These are phyloP conservation scores for Eucalyptus regnans DNA, from an alignment of 345 rosid species.

Conservation along the genomic window DNA sequence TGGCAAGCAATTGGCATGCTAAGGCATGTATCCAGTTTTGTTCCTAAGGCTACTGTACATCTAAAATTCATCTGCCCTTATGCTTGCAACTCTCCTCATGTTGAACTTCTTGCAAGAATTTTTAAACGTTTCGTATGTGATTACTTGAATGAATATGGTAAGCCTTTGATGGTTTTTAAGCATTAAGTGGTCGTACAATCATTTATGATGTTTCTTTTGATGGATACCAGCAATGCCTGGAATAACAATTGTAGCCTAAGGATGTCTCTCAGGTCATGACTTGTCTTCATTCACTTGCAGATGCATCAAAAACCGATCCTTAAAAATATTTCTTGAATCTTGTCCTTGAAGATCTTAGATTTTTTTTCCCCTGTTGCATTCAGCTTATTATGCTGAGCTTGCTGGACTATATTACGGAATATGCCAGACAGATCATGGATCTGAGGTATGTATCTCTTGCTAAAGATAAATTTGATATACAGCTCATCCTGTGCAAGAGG, in stretches of 20 bases:
- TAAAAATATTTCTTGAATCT: neutral
- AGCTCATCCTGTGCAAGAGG: neutral
- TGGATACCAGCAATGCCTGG: neutral
- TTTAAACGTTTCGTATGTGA: conserved; percentile 63
- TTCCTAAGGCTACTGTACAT: conserved; percentile 68
- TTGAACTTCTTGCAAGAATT: conserved; percentile 53
- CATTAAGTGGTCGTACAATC: neutral
- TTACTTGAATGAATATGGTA: conserved; percentile 90
- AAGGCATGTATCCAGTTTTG: neutral
- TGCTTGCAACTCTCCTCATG: conserved; percentile 58
- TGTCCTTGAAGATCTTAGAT: neutral
- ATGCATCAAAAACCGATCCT: neutral
- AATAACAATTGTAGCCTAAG: neutral
- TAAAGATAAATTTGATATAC: neutral
- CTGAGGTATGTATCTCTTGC: conserved; percentile 31
- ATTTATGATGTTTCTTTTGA: neutral
- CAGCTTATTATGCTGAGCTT: conserved; percentile 80
- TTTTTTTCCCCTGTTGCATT: neutral
- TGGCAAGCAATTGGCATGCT: too few relatives aligned
- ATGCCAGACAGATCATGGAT: conserved; percentile 37
- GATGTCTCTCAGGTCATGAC: neutral
- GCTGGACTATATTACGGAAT: conserved; percentile 65
- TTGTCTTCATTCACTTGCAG: neutral
- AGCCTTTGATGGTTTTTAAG: neutral
- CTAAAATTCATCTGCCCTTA: conserved; percentile 66